A percentile compares a stretch with the other conserved stretches of the same genome.
These are phyloP conservation scores for Colletotrichum eremochloae DNA, from an alignment of 2,329 filamentous ascomycete genomes.

Conservation along the genomic window DNA sequence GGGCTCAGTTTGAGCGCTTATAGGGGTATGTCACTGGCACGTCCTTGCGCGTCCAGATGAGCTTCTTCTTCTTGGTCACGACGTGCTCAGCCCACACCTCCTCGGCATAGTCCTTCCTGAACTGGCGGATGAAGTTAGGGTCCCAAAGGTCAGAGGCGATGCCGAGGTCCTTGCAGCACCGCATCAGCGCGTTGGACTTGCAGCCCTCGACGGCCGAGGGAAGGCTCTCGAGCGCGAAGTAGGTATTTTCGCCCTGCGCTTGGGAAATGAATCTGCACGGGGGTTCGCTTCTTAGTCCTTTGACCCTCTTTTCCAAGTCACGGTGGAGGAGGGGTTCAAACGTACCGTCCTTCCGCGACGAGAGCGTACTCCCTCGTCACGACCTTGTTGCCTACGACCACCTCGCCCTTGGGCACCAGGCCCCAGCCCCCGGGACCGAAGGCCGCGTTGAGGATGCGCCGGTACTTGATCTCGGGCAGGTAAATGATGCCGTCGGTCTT, in stretches of 20 bases:
- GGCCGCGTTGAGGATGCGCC: conserved; percentile 87
- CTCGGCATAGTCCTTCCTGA: conserved; percentile 79
- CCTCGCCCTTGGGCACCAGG: conserved; percentile 87
- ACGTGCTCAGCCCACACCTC: conserved; percentile 93
- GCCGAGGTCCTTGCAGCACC: conserved; percentile 97
- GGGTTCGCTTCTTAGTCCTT: background rate
- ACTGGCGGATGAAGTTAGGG: conserved; percentile 87
- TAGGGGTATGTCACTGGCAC: conserved; percentile 77
- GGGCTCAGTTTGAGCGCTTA: conserved; percentile 51
- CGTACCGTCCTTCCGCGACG: conserved; percentile 87
- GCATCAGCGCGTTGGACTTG: conserved; percentile 97
- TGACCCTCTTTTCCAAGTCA: background rate
- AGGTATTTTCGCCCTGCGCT: conserved; percentile 93
- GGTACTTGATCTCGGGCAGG: conserved; percentile 97
- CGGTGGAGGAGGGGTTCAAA: conserved; percentile 30
- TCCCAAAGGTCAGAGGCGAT: conserved; percentile 98
- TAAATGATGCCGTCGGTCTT: conserved; percentile 98
- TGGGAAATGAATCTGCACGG: conserved; percentile 83
- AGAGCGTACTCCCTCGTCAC: conserved; percentile 94
- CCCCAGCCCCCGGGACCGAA: conserved; percentile 98
- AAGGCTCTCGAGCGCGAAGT: conserved; percentile 90
- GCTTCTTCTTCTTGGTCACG: conserved; percentile 87
- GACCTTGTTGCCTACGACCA: conserved; percentile 84
- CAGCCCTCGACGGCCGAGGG: conserved; percentile 96
- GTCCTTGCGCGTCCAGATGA: conserved; percentile 89